phyloP scores from a whole-genome alignment of 192 early-diverging fungal species.

The Gonapodya prolifera region DNA sequence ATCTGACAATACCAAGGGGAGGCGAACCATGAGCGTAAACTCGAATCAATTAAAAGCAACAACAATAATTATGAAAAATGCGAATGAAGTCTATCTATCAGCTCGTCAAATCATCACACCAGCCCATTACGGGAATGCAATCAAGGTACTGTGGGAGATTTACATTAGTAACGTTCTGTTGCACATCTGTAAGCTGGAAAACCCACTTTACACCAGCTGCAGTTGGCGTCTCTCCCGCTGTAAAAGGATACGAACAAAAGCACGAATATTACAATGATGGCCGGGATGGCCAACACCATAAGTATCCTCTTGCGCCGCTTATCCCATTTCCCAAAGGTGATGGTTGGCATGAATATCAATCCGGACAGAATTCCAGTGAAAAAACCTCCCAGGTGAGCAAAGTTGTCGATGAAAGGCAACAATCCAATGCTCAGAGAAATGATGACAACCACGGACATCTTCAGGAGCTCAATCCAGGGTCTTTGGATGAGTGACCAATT shows the following conservation, averaged over 20 bases:
- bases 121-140: not conserved
- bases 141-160: not conserved
- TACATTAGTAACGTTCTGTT: not conserved
- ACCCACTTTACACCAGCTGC: slow-evolving; percentile 37
- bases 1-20: not conserved
- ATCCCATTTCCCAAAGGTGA: slow-evolving; percentile 29
- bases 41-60: not conserved
- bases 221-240: slow-evolving; percentile 19
- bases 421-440: slow-evolving; percentile 60
- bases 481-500: slow-evolving; percentile 57
- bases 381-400: slow-evolving; percentile 76
- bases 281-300: slow-evolving; percentile 19
- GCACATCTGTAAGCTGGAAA: not conserved
- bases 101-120: not conserved
- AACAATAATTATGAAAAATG: too few species aligned
- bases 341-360: slow-evolving; percentile 56
- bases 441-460: slow-evolving; percentile 45
- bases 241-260: slow-evolving; percentile 34
- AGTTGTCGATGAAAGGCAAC: slow-evolving; percentile 70
- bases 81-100: not conserved
- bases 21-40: not conserved
- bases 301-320: slow-evolving; percentile 18
- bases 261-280: slow-evolving; percentile 24
- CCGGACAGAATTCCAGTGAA: slow-evolving; percentile 50
- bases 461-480: slow-evolving; percentile 53